A percentile compares a stretch with the other conserved stretches of the same genome.
phyloP scores from a whole-genome alignment of 441 rosid species.

The Isatis lusitanica region DNA sequence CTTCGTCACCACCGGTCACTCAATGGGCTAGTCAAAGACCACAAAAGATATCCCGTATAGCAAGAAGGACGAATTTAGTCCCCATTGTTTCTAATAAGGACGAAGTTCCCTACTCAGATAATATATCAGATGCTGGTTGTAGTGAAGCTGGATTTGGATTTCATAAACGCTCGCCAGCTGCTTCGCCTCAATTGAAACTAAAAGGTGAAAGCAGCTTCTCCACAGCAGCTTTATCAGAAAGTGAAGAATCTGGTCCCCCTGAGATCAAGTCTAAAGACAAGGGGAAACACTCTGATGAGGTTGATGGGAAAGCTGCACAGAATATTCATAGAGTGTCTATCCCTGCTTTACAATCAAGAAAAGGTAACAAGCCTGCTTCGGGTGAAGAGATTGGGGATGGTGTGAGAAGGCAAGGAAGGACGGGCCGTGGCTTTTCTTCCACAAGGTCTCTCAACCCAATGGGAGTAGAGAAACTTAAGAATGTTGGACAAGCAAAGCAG shows the following conservation, averaged over 20 bases:
- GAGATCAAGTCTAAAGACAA: conserved; percentile 76
- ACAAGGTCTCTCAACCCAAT: conserved; percentile 66
- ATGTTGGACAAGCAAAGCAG: conserved; percentile 81
- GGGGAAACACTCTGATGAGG: conserved; percentile 69
- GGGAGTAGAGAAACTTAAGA: conserved; percentile 63
- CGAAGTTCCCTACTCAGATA: conserved; percentile 61
- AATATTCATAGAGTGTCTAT: conserved; percentile 62
- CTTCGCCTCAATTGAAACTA: conserved; percentile 62
- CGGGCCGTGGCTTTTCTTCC: conserved; percentile 66
- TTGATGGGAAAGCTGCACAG: conserved; percentile 72
- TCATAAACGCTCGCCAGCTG: conserved; percentile 60
- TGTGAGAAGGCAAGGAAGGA: conserved; percentile 83
- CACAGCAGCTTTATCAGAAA: conserved; percentile 77
- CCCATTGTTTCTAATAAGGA: conserved; percentile 76
- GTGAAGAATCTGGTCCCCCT: conserved; percentile 88
- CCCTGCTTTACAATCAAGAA: conserved; percentile 65
- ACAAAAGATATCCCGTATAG: conserved; percentile 81
- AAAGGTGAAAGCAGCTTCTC: conserved; percentile 54
- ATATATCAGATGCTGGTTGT: conserved; percentile 67
- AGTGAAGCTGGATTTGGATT: conserved; percentile 69
- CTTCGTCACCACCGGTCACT: conserved; percentile 89
- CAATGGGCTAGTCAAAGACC: conserved; percentile 94
- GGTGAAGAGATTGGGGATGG: conserved; percentile 84
- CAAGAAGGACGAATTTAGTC: conserved; percentile 79
- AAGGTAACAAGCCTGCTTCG: conserved; percentile 55